Evolutionary conservation across 805 yeast genomes (phyloP).

Genomic region (Saccharomyces paradoxus): DNA sequence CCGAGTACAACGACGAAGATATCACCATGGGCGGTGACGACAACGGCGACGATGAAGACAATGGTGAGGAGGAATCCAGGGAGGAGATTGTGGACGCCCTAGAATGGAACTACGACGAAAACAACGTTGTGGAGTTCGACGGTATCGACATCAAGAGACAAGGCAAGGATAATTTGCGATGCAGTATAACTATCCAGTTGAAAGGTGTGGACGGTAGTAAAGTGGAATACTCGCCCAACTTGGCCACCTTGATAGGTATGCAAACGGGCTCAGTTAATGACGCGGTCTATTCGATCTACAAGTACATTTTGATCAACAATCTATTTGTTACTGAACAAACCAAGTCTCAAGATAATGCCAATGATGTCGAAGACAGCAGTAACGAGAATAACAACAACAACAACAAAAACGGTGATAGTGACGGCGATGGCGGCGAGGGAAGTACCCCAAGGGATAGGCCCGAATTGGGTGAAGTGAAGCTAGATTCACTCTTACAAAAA

Average conservation of each 20-base stretch:
- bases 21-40: neutral
- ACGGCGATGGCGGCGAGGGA: neutral
- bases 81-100: slow-evolving; percentile 32
- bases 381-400: slow-evolving; percentile 4
- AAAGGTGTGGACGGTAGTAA: slow-evolving; percentile 65
- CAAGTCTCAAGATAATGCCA: slow-evolving; percentile 5
- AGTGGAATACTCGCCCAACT: slow-evolving; percentile 48
- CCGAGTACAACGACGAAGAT: slow-evolving; percentile 25
- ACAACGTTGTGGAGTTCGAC: slow-evolving; percentile 57
- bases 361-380: slow-evolving; percentile 2
- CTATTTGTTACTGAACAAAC: slow-evolving; percentile 32
- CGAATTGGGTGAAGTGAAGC: neutral
- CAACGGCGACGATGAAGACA: neutral
- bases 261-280: slow-evolving; percentile 81
- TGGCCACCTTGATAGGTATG: slow-evolving; percentile 66
- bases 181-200: slow-evolving; percentile 72
- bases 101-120: slow-evolving; percentile 82
- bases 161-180: slow-evolving; percentile 57
- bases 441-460: neutral
- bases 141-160: slow-evolving; percentile 80
- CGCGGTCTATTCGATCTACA: slow-evolving; percentile 71
- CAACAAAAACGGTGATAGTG: neutral
- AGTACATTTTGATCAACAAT: slow-evolving; percentile 62
- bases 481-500: neutral
- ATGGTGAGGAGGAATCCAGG: neutral